phyloP scores from a whole-genome alignment of 2,329 filamentous ascomycete genomes.

The Trichocomaceae sp. region DNA sequence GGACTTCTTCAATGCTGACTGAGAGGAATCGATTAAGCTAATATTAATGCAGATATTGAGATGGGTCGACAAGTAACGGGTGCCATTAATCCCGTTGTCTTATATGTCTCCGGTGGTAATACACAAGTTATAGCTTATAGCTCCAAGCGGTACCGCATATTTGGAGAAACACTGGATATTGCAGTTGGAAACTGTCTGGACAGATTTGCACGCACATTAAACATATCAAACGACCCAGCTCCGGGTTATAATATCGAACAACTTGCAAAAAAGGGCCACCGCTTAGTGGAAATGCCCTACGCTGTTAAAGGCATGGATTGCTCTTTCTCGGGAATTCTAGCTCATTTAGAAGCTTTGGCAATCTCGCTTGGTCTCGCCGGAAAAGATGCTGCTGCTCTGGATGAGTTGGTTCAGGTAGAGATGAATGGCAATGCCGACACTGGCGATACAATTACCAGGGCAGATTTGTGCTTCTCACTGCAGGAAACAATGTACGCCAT shows the following conservation, averaged over 20 bases:
- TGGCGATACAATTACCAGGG: conserved; percentile 55
- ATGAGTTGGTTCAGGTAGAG: conserved; percentile 25
- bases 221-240: conserved; percentile 90
- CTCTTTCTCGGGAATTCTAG: conserved; percentile 87
- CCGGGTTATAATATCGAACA: conserved; percentile 98
- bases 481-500: conserved; percentile 96
- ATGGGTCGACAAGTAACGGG: conserved; percentile 94
- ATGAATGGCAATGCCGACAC: conserved; percentile 26
- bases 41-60: conserved; percentile 62
- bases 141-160: conserved; percentile 90
- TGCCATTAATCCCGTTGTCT: conserved; percentile 81
- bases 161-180: conserved; percentile 95
- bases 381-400: conserved; percentile 45
- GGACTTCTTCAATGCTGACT: neutral
- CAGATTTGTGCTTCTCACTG: conserved; percentile 85
- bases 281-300: conserved; percentile 83
- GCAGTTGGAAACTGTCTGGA: conserved; percentile 97
- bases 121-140: conserved; percentile 97
- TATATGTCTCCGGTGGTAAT: conserved; percentile 94
- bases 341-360: conserved; percentile 72
- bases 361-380: conserved; percentile 38
- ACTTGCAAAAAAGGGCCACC: conserved; percentile 65
- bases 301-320: conserved; percentile 99
- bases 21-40: neutral
- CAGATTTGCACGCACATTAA: conserved; percentile 83